phyloP scores from a whole-genome alignment of 768 basidiomycete genomes.

The Leccinum longicurvipes region DNA sequence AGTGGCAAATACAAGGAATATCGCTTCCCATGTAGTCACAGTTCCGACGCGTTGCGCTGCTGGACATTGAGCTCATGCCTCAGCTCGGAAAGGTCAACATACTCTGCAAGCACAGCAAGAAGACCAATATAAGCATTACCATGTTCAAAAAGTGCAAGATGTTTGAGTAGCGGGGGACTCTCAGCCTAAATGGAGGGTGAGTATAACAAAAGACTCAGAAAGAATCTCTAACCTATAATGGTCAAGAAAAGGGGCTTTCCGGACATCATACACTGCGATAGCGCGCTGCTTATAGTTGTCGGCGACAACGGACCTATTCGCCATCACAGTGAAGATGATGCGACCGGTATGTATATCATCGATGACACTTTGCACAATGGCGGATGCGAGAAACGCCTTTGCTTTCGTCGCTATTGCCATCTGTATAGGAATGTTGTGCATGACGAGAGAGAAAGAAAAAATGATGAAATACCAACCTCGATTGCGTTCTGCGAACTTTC shows the following conservation, averaged over 20 bases:
- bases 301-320: constrained; percentile 72
- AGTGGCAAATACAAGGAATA: constrained; percentile 71
- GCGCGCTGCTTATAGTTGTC: constrained; percentile 85
- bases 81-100: constrained; percentile 24
- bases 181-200: constrained; percentile 45
- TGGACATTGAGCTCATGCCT: constrained; percentile 2
- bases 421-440: constrained; percentile 35
- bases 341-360: constrained; percentile 84
- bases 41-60: constrained; percentile 54
- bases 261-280: constrained; percentile 69
- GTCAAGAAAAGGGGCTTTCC: constrained; percentile 69
- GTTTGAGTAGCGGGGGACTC: constrained; percentile 77
- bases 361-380: constrained; percentile 83
- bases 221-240: constrained; percentile 61
- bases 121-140: constrained; percentile 59
- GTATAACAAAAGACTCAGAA: background rate
- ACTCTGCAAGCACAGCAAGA: constrained; percentile 76
- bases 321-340: constrained; percentile 60
- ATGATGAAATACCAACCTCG: constrained; percentile 54
- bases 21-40: constrained; percentile 59
- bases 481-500: constrained; percentile 78
- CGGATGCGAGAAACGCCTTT: constrained; percentile 79
- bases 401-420: constrained; percentile 86
- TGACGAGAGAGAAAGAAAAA: background rate
- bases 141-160: constrained; percentile 81